Evolutionary conservation across 192 early-diverging fungal species (phyloP).

Genomic region (Podila horticola): DNA sequence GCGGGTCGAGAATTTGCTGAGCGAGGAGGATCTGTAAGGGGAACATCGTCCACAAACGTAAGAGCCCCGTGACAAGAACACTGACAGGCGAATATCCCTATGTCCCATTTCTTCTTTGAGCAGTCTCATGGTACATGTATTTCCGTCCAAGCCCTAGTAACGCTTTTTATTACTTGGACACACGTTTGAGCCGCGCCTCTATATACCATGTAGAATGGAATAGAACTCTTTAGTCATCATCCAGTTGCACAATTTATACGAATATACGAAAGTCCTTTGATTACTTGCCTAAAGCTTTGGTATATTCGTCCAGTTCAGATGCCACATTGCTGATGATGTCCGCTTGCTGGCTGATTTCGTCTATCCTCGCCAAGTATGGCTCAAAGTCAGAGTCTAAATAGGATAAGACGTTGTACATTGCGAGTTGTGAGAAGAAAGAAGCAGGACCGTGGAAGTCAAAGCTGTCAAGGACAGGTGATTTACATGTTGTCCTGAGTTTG

Average conservation of each 20-base stretch:
- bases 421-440: background rate
- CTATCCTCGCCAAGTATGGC: slow-evolving; percentile 53
- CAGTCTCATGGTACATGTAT: background rate
- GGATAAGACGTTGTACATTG: background rate
- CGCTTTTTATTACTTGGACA: slow-evolving; percentile 13
- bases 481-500: slow-evolving; percentile 53
- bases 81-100: background rate
- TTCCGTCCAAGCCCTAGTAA: background rate
- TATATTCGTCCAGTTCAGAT: slow-evolving; percentile 55
- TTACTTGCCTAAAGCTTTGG: slow-evolving; percentile 52
- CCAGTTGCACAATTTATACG: background rate
- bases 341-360: slow-evolving; percentile 56
- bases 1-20: slow-evolving; percentile 10
- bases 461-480: background rate
- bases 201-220: background rate
- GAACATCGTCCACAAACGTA: background rate
- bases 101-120: background rate
- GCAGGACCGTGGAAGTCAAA: background rate
- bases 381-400: slow-evolving; percentile 54
- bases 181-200: slow-evolving; percentile 23
- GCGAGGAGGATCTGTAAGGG: background rate
- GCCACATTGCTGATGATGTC: slow-evolving; percentile 53
- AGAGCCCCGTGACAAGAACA: too few species aligned
- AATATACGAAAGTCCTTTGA: background rate
- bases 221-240: background rate